Conservation (phyloP, 2,329 filamentous ascomycete genomes). For the Calcarisporium arbuscula region DNA sequence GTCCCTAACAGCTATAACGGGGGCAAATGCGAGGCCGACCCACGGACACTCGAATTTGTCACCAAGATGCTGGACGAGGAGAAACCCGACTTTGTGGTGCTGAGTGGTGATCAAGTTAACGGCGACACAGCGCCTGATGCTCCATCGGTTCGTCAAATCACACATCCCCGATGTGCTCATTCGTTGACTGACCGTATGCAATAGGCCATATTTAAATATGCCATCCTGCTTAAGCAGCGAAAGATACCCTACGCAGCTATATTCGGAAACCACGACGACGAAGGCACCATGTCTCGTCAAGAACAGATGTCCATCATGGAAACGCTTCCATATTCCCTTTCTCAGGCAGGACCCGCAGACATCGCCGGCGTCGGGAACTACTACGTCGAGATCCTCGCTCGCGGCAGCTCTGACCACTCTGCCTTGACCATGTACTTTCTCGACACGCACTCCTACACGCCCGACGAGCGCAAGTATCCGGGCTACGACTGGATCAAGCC, state of each 20-base stretch:
- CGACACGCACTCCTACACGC: slow-evolving; percentile 87
- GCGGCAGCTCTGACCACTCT: slow-evolving; percentile 73
- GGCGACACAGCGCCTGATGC: slow-evolving; percentile 88
- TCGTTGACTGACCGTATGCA: neutral
- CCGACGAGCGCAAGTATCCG: slow-evolving; percentile 79
- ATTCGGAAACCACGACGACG: slow-evolving; percentile 97
- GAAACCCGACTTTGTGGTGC: slow-evolving; percentile 83
- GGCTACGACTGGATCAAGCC: slow-evolving; percentile 98
- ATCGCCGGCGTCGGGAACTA: slow-evolving; percentile 95
- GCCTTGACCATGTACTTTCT: slow-evolving; percentile 92
- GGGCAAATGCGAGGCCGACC: slow-evolving; percentile 83
- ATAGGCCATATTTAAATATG: slow-evolving; percentile 87
- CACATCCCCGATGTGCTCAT: neutral
- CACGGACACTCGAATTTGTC: slow-evolving; percentile 85
- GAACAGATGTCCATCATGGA: slow-evolving; percentile 83
- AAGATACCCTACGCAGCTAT: slow-evolving; percentile 91
- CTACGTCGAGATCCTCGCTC: slow-evolving; percentile 80
- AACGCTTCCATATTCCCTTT: slow-evolving; percentile 81
- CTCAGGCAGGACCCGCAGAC: slow-evolving; percentile 72
- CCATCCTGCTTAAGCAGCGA: slow-evolving; percentile 74
- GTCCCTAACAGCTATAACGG: slow-evolving; percentile 66
- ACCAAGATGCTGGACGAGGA: slow-evolving; percentile 80
- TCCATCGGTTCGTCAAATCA: slow-evolving; percentile 58
- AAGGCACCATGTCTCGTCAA: slow-evolving; percentile 69
- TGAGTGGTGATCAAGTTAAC: slow-evolving; percentile 93